Evolutionary conservation across 2,329 filamentous ascomycete species (phyloP).

Genomic region (Endothia cerciana): DNA sequence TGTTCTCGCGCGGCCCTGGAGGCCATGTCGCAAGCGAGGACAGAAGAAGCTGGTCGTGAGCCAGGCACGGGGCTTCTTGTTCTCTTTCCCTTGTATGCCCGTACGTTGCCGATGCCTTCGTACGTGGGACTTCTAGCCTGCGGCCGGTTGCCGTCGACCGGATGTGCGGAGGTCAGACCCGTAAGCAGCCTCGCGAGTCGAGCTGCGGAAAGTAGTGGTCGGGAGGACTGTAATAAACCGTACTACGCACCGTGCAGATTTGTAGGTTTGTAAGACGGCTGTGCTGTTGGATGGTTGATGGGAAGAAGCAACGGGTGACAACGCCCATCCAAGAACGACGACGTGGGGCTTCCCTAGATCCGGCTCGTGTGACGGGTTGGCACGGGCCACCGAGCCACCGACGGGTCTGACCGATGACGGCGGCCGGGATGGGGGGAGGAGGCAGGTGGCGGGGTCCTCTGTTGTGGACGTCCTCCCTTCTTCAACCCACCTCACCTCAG

Average conservation of each 20-base stretch:
- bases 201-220: not conserved
- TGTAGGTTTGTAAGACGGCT: not conserved
- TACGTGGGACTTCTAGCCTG: not conserved
- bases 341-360: constrained; percentile 1
- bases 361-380: not conserved
- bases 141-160: not conserved
- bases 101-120: not conserved
- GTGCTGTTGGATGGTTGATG: not conserved
- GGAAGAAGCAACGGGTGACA: not conserved
- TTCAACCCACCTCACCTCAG: not conserved
- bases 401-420: constrained; percentile 1
- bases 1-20: not conserved
- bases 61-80: not conserved
- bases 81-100: not conserved
- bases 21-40: not conserved
- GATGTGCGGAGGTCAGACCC: not conserved
- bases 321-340: not conserved
- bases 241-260: not conserved
- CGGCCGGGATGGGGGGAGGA: not conserved
- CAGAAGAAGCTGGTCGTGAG: not conserved
- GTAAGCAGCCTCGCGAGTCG: not conserved
- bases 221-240: not conserved
- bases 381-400: not conserved
- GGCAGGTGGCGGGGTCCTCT: too few species aligned
- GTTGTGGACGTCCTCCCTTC: not conserved